phyloP scores from a whole-genome alignment of 148 eudicot species.

The Diospyros kaki region DNA sequence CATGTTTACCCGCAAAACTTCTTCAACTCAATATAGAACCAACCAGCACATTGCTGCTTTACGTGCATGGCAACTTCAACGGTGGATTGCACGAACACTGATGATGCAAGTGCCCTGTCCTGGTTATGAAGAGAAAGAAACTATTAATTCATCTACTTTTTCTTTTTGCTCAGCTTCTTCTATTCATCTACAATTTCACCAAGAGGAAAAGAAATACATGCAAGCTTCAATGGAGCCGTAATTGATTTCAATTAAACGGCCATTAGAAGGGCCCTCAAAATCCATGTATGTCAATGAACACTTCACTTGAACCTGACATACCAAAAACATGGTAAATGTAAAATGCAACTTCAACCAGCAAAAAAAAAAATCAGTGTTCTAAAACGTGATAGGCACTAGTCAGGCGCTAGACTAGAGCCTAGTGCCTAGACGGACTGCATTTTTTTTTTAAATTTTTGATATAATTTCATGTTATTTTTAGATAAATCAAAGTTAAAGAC shows the following conservation, averaged over 20 bases:
- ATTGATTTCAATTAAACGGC: slow-evolving; percentile 82
- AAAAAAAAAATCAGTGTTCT: not conserved
- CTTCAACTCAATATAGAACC: too few relatives aligned
- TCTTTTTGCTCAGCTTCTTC: too few relatives aligned
- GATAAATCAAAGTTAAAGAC: too few relatives aligned
- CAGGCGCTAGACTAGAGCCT: too few relatives aligned
- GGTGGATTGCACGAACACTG: not conserved
- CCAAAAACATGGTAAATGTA: not conserved
- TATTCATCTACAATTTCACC: not conserved
- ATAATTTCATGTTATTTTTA: too few relatives aligned
- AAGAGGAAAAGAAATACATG: slow-evolving; percentile 27
- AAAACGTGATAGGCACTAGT: not conserved
- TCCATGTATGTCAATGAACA: slow-evolving; percentile 81
- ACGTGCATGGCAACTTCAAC: too few relatives aligned
- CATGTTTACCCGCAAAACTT: too few relatives aligned
- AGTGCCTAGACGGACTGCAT: too few relatives aligned
- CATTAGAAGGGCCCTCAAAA: slow-evolving; percentile 95
- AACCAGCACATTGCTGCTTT: too few relatives aligned
- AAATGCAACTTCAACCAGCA: not conserved
- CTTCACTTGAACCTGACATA: slow-evolving; percentile 76
- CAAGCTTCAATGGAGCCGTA: slow-evolving; percentile 88
- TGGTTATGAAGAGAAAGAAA: not conserved
- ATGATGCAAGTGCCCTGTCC: not conserved
- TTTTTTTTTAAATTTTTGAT: too few relatives aligned
- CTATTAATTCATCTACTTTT: too few relatives aligned